A percentile compares a stretch with the other conserved stretches of the same genome.
Conservation (phyloP, 2,329 filamentous ascomycete species). For the Venturiaceae sp. region DNA sequence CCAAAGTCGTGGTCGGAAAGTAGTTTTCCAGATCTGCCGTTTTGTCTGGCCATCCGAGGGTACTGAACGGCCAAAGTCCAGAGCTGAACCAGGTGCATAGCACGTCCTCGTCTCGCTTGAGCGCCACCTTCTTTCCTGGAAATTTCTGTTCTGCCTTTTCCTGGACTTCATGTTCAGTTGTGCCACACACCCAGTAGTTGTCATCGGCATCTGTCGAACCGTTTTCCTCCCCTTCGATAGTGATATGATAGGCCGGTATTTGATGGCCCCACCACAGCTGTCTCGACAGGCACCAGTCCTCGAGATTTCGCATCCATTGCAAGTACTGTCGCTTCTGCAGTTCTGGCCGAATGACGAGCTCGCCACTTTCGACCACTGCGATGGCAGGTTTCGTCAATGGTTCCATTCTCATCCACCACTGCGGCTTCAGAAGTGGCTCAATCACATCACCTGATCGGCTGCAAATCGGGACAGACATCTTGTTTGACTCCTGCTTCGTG, state of each 20-base stretch:
- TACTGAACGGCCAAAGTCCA: conserved; percentile 89
- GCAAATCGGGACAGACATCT: conserved; percentile 90
- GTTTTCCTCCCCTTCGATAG: conserved; percentile 61
- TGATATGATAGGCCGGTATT: conserved; percentile 79
- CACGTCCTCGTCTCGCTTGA: conserved; percentile 81
- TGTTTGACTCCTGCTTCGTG: conserved; percentile 89
- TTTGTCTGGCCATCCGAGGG: conserved; percentile 78
- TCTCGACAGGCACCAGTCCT: conserved; percentile 90
- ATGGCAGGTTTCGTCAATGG: conserved; percentile 71
- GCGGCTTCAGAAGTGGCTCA: conserved; percentile 88
- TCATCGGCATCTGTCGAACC: conserved; percentile 49
- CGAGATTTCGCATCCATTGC: conserved; percentile 78
- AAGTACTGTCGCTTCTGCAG: conserved; percentile 75
- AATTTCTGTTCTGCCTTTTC: conserved; percentile 74
- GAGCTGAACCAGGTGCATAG: conserved; percentile 96
- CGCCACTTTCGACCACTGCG: conserved; percentile 67
- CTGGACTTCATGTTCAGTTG: conserved; percentile 68
- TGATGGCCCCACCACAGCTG: conserved; percentile 98
- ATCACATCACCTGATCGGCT: conserved; percentile 87
- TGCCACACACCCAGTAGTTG: conserved; percentile 87
- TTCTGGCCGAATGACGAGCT: conserved; percentile 79
- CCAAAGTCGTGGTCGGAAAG: conserved; percentile 79
- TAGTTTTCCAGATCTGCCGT: conserved; percentile 70
- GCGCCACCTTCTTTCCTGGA: conserved; percentile 67
- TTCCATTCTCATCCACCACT: conserved; percentile 98